phyloP scores from a whole-genome alignment of 441 rosid genomes.

The Brassica balearica region DNA sequence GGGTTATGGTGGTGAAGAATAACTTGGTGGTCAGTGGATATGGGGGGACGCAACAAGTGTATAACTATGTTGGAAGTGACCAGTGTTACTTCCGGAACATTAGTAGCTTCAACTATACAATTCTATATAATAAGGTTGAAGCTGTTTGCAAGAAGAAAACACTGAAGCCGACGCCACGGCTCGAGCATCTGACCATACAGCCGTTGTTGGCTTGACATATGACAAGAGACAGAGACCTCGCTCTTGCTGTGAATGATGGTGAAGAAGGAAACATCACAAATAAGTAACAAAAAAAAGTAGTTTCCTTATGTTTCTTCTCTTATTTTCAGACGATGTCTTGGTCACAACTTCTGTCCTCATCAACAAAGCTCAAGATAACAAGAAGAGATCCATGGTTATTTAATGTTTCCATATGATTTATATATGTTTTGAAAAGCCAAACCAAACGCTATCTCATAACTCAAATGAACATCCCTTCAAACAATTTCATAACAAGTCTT shows the following conservation, averaged over 20 bases:
- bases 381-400: neutral
- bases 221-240: slow-evolving; percentile 6
- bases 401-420: no score
- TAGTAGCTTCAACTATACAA: slow-evolving; percentile 78
- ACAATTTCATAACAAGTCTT: neutral
- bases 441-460: neutral
- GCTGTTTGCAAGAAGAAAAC: slow-evolving; percentile 46
- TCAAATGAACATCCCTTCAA: neutral
- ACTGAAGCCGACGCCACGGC: slow-evolving; percentile 27
- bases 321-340: slow-evolving; percentile 13
- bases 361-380: neutral
- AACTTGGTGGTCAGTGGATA: slow-evolving; percentile 55
- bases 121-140: slow-evolving; percentile 58
- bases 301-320: slow-evolving; percentile 11
- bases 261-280: slow-evolving; percentile 9
- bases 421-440: neutral
- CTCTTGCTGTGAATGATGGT: slow-evolving; percentile 7
- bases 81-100: slow-evolving; percentile 79
- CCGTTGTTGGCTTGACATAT: slow-evolving; percentile 32
- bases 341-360: neutral
- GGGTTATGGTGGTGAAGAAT: slow-evolving; percentile 61
- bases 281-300: neutral
- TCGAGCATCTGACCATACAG: slow-evolving; percentile 9
- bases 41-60: slow-evolving; percentile 72
- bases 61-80: slow-evolving; percentile 51